A percentile compares a stretch with the other conserved stretches of the same genome.
Conservation (phyloP, 106 monocot genomes). For the Platanthera zijinensis region DNA sequence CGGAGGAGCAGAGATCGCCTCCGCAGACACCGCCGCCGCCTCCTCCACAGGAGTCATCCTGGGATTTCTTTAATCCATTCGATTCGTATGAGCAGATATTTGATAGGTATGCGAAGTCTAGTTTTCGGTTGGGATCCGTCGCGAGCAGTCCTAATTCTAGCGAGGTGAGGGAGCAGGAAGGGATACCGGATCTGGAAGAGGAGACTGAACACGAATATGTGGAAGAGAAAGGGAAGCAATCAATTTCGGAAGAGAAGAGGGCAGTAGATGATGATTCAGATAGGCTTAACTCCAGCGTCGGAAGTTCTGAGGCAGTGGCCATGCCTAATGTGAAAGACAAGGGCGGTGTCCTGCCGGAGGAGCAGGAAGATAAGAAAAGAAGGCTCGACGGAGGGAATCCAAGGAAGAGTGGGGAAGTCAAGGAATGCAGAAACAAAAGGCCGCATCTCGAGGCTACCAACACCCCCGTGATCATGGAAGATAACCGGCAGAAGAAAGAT, state of each 20-base stretch:
- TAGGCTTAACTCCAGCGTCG: constrained; percentile 11
- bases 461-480: constrained; percentile 9
- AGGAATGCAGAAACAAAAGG: constrained; percentile 30
- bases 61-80: constrained; percentile 81
- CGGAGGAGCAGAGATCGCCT: constrained; percentile 12
- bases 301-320: constrained; percentile 16
- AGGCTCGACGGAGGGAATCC: neutral
- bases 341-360: constrained; percentile 7
- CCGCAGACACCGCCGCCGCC: constrained; percentile 47
- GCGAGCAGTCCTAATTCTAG: constrained; percentile 73
- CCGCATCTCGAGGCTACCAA: constrained; percentile 40
- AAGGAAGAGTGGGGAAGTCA: neutral
- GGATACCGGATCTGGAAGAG: constrained; percentile 90
- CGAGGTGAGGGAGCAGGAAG: constrained; percentile 79
- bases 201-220: constrained; percentile 55
- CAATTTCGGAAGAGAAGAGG: constrained; percentile 16
- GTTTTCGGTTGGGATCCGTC: constrained; percentile 24
- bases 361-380: neutral
- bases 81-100: constrained; percentile 47
- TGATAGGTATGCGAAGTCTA: constrained; percentile 12
- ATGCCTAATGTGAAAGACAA: constrained; percentile 14
- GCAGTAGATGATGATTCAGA: constrained; percentile 7
- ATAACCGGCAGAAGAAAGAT: constrained; percentile 8
- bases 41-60: constrained; percentile 29
- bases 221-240: constrained; percentile 19